Conservation (phyloP, 805 yeast genomes). For the Komagataella phaffii region DNA sequence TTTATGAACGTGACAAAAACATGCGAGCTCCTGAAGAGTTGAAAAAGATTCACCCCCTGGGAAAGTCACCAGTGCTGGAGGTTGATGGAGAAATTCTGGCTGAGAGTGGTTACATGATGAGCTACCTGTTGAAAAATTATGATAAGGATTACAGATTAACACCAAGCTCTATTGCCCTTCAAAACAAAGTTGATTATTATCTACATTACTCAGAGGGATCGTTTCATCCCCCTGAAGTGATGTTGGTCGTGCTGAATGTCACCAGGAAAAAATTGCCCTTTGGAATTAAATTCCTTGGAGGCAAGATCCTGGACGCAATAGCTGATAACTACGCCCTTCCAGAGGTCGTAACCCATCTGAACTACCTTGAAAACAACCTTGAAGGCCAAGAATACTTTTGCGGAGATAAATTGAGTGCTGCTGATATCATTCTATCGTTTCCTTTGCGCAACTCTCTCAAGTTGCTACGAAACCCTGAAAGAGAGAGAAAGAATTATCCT, state of each 20-base stretch:
- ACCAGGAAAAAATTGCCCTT: constrained; percentile 32
- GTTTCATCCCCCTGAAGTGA: constrained; percentile 23
- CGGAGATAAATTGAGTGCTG: constrained; percentile 35
- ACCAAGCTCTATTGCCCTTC: constrained; percentile 24
- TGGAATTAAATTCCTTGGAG: constrained; percentile 30
- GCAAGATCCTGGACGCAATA: constrained; percentile 27
- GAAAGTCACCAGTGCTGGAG: constrained; percentile 50
- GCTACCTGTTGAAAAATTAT: constrained; percentile 34
- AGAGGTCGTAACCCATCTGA: constrained; percentile 27
- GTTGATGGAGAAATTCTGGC: constrained; percentile 26
- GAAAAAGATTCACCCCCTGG: constrained; percentile 43
- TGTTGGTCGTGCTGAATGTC: constrained; percentile 15
- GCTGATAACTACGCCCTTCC: constrained; percentile 34
- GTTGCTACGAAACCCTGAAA: constrained; percentile 6
- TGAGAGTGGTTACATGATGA: constrained; percentile 49
- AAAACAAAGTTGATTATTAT: constrained; percentile 32
- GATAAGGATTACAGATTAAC: constrained; percentile 26
- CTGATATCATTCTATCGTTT: constrained; percentile 41
- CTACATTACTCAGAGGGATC: constrained; percentile 52
- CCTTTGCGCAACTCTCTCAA: constrained; percentile 16
- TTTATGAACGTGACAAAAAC: constrained; percentile 32
- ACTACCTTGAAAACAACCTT: constrained; percentile 26
- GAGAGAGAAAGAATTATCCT: not conserved
- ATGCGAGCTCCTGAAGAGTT: constrained; percentile 20
- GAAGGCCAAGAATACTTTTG: constrained; percentile 27